Percentiles rank a stretch among this genome's conserved stretches.
Conservation (phyloP, 371 early-diverging fungal genomes). For the Sporodiniella umbellata region DNA sequence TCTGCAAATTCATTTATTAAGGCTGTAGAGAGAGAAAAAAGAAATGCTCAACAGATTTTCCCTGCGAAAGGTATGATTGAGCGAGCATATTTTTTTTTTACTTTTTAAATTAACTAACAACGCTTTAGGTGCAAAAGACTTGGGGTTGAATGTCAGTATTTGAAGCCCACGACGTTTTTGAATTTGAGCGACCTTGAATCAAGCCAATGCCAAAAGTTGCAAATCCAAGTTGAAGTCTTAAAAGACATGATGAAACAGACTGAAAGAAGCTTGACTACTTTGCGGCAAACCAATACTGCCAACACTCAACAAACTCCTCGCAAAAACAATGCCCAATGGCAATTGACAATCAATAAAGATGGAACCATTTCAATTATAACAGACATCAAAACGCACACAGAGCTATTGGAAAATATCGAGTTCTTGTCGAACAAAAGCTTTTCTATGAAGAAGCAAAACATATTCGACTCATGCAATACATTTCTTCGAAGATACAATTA, state of each 20-base stretch:
- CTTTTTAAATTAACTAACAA: not conserved
- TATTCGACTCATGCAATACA: not conserved
- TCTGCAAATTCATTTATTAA: slow-evolving; percentile 1
- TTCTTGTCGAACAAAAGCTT: not conserved
- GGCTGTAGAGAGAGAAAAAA: slow-evolving; percentile 48
- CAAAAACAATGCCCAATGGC: slow-evolving; percentile 8
- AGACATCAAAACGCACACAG: slow-evolving; percentile 10
- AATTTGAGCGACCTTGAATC: slow-evolving; percentile 2
- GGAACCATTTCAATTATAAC: slow-evolving; percentile 14
- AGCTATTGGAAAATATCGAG: slow-evolving; percentile 10
- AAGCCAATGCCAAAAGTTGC: slow-evolving; percentile 8
- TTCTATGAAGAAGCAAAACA: not conserved
- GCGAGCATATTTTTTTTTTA: not conserved
- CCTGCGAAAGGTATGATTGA: slow-evolving; percentile 37
- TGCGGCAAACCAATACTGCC: slow-evolving; percentile 1
- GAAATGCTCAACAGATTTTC: slow-evolving; percentile 38
- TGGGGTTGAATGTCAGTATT: slow-evolving; percentile 21
- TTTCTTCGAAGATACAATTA: not conserved
- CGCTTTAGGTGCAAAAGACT: slow-evolving; percentile 20
- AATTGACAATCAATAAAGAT: slow-evolving; percentile 6
- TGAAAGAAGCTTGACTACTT: slow-evolving; percentile 14
- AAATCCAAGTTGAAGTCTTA: slow-evolving; percentile 11
- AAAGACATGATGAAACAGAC: slow-evolving; percentile 15
- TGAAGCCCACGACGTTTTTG: slow-evolving; percentile 8
- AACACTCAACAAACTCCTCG: not conserved